Conservation (phyloP, 495 filamentous ascomycete species). For the Xylaria bambusicola region DNA sequence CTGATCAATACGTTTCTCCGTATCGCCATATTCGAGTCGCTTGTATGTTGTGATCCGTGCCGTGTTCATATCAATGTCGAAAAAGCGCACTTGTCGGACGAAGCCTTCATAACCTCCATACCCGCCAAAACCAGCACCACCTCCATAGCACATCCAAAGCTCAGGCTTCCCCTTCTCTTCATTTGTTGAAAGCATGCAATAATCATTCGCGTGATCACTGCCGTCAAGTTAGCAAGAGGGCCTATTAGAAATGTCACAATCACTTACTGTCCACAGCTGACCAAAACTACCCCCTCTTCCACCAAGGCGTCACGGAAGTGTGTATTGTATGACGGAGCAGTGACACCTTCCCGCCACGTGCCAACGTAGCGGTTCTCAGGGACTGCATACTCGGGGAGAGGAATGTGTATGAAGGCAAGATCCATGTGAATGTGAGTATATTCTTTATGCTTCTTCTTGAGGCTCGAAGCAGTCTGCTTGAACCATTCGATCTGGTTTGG, state of each 20-base stretch:
- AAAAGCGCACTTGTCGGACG: constrained; percentile 80
- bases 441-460: constrained; percentile 70
- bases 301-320: constrained; percentile 85
- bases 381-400: constrained; percentile 81
- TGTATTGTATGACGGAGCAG: constrained; percentile 85
- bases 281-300: constrained; percentile 78
- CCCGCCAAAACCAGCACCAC: constrained; percentile 85
- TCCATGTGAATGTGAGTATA: constrained; percentile 94
- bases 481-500: constrained; percentile 94
- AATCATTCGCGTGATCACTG: constrained; percentile 94
- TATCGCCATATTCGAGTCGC: constrained; percentile 76
- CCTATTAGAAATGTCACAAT: neutral
- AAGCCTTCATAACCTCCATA: constrained; percentile 90
- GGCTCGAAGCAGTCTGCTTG: constrained; percentile 65
- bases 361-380: constrained; percentile 57
- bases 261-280: constrained; percentile 87
- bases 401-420: constrained; percentile 97
- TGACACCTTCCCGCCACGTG: constrained; percentile 71
- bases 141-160: constrained; percentile 99
- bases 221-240: constrained; percentile 14
- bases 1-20: constrained; percentile 74
- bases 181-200: constrained; percentile 71
- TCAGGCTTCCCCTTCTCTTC: constrained; percentile 59
- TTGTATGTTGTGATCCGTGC: constrained; percentile 90
- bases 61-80: constrained; percentile 88